phyloP scores from a whole-genome alignment of 2,329 filamentous ascomycete genomes.

The Penicillium glabrum region DNA sequence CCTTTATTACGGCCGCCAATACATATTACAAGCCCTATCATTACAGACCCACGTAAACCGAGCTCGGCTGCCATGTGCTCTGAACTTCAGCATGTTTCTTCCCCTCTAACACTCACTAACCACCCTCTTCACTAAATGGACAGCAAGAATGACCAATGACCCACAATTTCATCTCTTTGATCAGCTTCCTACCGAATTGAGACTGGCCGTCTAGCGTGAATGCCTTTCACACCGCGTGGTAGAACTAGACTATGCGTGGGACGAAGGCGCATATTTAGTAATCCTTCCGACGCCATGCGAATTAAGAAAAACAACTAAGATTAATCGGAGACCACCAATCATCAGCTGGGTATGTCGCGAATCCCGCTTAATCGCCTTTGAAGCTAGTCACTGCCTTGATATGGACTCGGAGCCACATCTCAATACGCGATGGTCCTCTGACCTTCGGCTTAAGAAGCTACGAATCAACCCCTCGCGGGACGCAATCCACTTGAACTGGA shows the following conservation, averaged over 20 bases:
- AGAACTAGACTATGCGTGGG: not conserved
- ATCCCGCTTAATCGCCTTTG: not conserved
- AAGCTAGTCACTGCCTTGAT: not conserved
- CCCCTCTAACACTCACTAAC: too few relatives aligned
- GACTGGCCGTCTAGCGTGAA: conserved; percentile 3
- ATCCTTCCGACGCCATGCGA: not conserved
- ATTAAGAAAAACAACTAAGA: not conserved
- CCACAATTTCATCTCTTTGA: not conserved
- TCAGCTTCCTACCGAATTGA: not conserved
- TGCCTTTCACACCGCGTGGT: conserved; percentile 4
- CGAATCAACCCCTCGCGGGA: not conserved
- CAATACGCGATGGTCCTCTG: not conserved
- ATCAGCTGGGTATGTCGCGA: not conserved
- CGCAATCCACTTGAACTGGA: not conserved
- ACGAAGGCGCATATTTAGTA: not conserved
- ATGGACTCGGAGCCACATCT: not conserved
- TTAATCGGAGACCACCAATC: not conserved
- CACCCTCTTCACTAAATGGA: too few relatives aligned
- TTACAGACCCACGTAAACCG: too few relatives aligned
- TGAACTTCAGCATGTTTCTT: too few relatives aligned
- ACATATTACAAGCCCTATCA: too few relatives aligned
- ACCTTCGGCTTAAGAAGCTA: too few relatives aligned
- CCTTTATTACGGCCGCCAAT: too few relatives aligned
- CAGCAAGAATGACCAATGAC: too few relatives aligned
- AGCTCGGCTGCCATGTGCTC: too few relatives aligned